Conservation (phyloP, 2,329 filamentous ascomycete species). For the Colletotrichum orchidophilum region DNA sequence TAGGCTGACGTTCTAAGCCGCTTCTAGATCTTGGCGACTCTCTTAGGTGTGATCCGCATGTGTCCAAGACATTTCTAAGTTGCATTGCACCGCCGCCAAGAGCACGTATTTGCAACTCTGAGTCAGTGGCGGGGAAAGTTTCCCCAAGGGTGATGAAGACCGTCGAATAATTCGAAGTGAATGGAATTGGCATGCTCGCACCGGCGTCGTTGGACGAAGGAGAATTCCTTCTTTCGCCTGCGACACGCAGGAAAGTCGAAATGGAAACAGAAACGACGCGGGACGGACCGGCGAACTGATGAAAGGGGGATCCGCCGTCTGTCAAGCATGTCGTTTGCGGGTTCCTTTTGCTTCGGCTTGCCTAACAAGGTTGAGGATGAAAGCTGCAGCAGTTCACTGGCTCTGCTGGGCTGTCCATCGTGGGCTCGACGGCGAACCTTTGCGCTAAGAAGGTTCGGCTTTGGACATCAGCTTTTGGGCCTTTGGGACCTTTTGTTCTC, state of each 20-base stretch:
- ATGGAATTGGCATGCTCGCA: background rate
- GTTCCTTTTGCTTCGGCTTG: background rate
- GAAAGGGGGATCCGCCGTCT: background rate
- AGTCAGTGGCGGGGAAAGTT: constrained; percentile 1
- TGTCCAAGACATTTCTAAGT: constrained; percentile 18
- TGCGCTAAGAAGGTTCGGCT: constrained; percentile 5
- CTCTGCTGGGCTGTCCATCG: background rate
- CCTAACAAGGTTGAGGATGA: background rate
- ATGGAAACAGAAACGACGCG: background rate
- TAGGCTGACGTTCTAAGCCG: constrained; percentile 14
- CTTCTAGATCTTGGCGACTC: constrained; percentile 25
- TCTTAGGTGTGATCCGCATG: constrained; percentile 9
- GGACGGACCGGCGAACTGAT: background rate
- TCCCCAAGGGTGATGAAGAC: background rate
- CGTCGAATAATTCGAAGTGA: background rate
- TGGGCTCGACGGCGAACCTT: constrained; percentile 2
- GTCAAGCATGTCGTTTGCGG: background rate
- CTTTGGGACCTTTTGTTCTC: background rate
- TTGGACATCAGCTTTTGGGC: background rate
- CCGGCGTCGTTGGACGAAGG: constrained; percentile 1
- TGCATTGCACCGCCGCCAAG: constrained; percentile 26
- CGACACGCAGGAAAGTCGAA: constrained; percentile 10
- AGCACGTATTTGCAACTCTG: background rate
- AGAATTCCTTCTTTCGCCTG: background rate
- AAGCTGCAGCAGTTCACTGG: background rate